Evolutionary conservation across 768 basidiomycete genomes (phyloP), one percentile per base, ranked within the genome.

Genomic region (Suillus luteus): DNA sequence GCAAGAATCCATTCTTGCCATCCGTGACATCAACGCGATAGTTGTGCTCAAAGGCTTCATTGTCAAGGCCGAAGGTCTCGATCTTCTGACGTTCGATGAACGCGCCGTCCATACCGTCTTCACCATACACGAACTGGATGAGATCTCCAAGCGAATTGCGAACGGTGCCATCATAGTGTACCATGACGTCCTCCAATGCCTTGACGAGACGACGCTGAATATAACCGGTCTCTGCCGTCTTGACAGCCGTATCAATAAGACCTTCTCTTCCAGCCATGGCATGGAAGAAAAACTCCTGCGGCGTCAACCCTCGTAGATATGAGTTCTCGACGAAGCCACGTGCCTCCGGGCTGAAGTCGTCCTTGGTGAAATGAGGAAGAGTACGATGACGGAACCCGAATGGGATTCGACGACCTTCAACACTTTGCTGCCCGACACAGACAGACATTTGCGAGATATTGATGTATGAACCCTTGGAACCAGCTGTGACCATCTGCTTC

Each of bases 361-460:
- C 97, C 80, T 99, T 96, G 1, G 94, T 92, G 78, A 98, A 99
- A 76, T 99, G 97, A 0, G 97, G 97, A 4, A 99, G 81, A 0
- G 95, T 93, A 37, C 97, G 91, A 78, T 99, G 96, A 63, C 89
- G 90, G 86, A 99, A 99, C 12, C 97, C 97, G 75, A 96, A 99
- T 1, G 96, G 96, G 69, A 99, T 97, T 65, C 97, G 96, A 69
- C 93, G 93, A 68, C 97, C 97, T 78, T 99, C 97, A 60, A 99
- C 96, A 70, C 89, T 91, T 79, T 99, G 96, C 78, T 99, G 97
- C 31, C 97, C 97, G 48, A 99, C 97, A 82, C 95, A 95, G 62
- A 96, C 96, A 19, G 96, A 96, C 97, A 99, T 99, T 79, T 99
- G 97, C 12, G 97, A 99, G 71, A 99, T 98, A 78, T 99, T 99